Percentiles rank a stretch among this genome's conserved stretches.
These are phyloP conservation scores for Rhododendron molle DNA, from an alignment of 148 eudicot species.

Conservation along the genomic window DNA sequence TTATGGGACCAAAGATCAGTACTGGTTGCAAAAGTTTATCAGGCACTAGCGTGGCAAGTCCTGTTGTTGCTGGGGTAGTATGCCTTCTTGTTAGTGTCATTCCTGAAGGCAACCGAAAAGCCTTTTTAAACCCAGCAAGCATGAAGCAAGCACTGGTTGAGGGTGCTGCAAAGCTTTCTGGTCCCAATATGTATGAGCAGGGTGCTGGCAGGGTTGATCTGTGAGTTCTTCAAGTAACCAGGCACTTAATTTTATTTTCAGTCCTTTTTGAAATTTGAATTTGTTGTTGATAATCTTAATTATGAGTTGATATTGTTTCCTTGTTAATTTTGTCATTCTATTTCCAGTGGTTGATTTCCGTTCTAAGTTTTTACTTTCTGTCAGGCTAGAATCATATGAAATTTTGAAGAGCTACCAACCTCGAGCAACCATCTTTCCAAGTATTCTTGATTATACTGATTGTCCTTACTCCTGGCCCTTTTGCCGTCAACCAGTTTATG, in stretches of 20 bases:
- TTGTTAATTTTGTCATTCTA: neutral
- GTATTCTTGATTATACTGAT: slow-evolving; percentile 74
- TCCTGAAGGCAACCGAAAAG: slow-evolving; percentile 68
- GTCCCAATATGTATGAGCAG: slow-evolving; percentile 96
- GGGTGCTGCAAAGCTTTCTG: slow-evolving; percentile 96
- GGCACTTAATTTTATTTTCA: neutral
- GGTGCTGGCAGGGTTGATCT: slow-evolving; percentile 98
- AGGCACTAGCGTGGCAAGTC: slow-evolving; percentile 99
- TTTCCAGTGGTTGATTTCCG: neutral
- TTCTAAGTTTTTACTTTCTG: slow-evolving; percentile 16
- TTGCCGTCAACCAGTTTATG: slow-evolving; percentile 96
- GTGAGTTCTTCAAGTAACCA: slow-evolving; percentile 45
- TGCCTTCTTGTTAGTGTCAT: slow-evolving; percentile 92
- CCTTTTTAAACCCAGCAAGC: slow-evolving; percentile 85
- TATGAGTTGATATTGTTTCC: neutral
- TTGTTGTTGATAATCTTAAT: neutral
- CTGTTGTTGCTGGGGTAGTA: slow-evolving; percentile 98
- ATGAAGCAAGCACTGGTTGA: slow-evolving; percentile 99
- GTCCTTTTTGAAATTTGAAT: neutral
- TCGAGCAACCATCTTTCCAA: slow-evolving; percentile 85
- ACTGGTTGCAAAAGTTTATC: slow-evolving; percentile 96
- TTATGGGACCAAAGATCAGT: slow-evolving; percentile 94
- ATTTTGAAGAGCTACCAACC: slow-evolving; percentile 78
- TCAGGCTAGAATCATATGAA: slow-evolving; percentile 94
- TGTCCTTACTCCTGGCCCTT: slow-evolving; percentile 99